Evolutionary conservation across 345 rosid genomes (phyloP).

Genomic region (Populus tremula): DNA sequence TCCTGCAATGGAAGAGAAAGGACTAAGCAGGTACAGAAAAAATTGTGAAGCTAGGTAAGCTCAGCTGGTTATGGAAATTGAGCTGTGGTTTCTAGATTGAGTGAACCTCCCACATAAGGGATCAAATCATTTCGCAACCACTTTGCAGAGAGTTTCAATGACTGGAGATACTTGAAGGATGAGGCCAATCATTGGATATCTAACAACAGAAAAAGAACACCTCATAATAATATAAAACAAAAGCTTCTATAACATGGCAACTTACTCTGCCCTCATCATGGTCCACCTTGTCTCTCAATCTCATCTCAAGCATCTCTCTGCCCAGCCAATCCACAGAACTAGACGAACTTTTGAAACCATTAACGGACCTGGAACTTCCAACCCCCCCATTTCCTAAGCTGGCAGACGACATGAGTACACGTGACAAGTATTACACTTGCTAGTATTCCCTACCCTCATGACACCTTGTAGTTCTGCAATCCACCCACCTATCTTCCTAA

Average conservation of each 20-base stretch:
- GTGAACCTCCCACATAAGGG: constrained; percentile 9
- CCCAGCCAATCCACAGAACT: constrained; percentile 96
- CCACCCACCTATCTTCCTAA: constrained; percentile 51
- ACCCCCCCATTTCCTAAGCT: constrained; percentile 87
- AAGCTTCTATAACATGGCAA: constrained; percentile 12
- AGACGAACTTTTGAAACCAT: constrained; percentile 83
- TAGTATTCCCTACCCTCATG: constrained; percentile 39
- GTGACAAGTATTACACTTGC: constrained; percentile 24
- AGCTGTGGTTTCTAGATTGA: neutral
- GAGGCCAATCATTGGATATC: neutral
- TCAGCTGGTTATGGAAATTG: neutral
- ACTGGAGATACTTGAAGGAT: neutral
- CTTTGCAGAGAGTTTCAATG: neutral
- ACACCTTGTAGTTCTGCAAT: constrained; percentile 29
- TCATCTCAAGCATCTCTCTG: constrained; percentile 90
- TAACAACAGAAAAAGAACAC: neutral
- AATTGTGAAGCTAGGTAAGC: neutral
- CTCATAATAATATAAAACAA: neutral
- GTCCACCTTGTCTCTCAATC: constrained; percentile 77
- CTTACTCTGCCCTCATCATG: constrained; percentile 85
- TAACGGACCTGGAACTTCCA: constrained; percentile 88
- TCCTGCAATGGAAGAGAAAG: constrained; percentile 54
- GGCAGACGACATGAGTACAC: constrained; percentile 70
- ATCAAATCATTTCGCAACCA: constrained; percentile 7
- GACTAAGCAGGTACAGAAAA: neutral